These are phyloP conservation scores for Pseudocercospora fijiensis DNA, from an alignment of 2,329 filamentous ascomycete species.

Conservation along the genomic window DNA sequence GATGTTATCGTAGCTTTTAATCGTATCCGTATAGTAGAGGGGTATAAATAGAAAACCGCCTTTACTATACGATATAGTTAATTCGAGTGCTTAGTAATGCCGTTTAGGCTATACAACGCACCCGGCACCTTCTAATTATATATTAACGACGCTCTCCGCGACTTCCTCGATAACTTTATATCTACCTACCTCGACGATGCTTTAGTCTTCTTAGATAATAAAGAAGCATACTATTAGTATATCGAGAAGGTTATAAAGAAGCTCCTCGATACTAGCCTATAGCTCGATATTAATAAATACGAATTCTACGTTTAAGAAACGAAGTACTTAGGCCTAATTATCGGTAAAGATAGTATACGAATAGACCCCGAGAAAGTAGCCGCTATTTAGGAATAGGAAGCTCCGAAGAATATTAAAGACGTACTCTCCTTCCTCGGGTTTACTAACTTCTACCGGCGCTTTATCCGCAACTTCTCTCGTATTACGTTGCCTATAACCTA, in stretches of 20 bases:
- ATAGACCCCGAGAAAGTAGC: slow-evolving; percentile 23
- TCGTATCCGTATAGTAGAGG: not conserved
- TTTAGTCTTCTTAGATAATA: slow-evolving; percentile 7
- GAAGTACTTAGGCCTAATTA: slow-evolving; percentile 26
- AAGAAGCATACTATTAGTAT: slow-evolving; percentile 21
- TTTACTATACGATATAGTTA: slow-evolving; percentile 7
- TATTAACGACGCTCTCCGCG: slow-evolving; percentile 13
- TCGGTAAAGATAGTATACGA: slow-evolving; percentile 14
- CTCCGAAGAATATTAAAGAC: not conserved
- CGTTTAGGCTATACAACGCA: not conserved
- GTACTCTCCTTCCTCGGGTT: no score
- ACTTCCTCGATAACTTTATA: slow-evolving; percentile 11
- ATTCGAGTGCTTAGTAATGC: no score
- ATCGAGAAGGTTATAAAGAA: slow-evolving; percentile 22
- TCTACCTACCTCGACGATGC: slow-evolving; percentile 11
- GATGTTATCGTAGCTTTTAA: slow-evolving; percentile 3
- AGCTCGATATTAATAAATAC: slow-evolving; percentile 26
- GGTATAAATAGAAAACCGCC: slow-evolving; percentile 6
- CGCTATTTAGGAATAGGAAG: slow-evolving; percentile 19
- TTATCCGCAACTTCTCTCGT: no score
- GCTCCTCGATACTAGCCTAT: slow-evolving; percentile 15
- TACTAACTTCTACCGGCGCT: no score
- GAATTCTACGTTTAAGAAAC: slow-evolving; percentile 24
- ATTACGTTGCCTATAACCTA: no score
- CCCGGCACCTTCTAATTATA: slow-evolving; percentile 6